A percentile compares a stretch with the other conserved stretches of the same genome.
phyloP scores from a whole-genome alignment of 192 early-diverging fungal species.

The Chytriomyces sp. region DNA sequence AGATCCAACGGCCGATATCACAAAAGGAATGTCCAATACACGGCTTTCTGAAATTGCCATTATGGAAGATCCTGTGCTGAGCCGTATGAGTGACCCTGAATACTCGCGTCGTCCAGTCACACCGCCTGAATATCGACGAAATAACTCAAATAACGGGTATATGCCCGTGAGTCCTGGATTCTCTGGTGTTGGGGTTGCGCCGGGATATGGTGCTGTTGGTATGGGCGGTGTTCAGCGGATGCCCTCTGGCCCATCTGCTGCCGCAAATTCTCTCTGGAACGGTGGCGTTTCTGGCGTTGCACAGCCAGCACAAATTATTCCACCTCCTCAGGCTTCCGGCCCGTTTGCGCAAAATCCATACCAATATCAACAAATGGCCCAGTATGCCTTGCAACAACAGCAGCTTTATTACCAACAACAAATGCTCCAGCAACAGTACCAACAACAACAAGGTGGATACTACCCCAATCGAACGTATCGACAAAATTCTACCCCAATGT shows the following conservation, averaged over 20 bases:
- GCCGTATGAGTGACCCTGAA: slow-evolving; percentile 22
- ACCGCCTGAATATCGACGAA: slow-evolving; percentile 13
- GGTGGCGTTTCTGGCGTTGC: background rate
- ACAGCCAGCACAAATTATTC: background rate
- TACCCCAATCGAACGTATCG: background rate
- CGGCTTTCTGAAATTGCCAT: slow-evolving; percentile 22
- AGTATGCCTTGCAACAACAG: slow-evolving; percentile 8
- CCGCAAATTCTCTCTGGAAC: background rate
- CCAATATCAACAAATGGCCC: slow-evolving; percentile 11
- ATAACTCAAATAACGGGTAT: too few relatives aligned
- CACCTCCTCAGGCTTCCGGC: background rate
- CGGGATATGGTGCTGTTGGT: background rate
- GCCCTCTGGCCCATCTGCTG: background rate
- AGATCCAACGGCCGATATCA: background rate
- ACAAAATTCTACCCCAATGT: background rate
- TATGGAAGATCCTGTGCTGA: slow-evolving; percentile 18
- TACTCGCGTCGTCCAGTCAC: slow-evolving; percentile 12
- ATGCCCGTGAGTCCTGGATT: background rate
- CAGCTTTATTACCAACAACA: slow-evolving; percentile 17
- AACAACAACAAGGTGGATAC: background rate
- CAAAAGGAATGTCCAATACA: background rate
- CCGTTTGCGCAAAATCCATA: background rate
- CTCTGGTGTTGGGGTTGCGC: background rate
- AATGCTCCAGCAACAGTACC: slow-evolving; percentile 5
- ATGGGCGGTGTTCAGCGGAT: background rate